phyloP scores from a whole-genome alignment of 2,329 filamentous ascomycete genomes.

The Phoma sp. region DNA sequence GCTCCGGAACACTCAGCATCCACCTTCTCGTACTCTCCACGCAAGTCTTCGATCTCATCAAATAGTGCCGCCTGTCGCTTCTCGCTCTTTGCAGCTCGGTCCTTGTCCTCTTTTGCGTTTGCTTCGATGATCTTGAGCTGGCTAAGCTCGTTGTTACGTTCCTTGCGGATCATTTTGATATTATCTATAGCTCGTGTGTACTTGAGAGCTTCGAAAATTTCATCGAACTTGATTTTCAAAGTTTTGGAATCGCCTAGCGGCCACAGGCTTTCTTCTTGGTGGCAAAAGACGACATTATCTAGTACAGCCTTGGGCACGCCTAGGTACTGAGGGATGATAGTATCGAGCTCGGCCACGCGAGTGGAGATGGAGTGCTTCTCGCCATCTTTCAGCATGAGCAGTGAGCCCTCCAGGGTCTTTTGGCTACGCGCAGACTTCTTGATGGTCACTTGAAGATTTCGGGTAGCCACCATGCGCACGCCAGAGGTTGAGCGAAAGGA shows the following conservation, averaged over 20 bases:
- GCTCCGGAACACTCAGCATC: slow-evolving; percentile 44
- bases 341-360: slow-evolving; percentile 79
- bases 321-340: slow-evolving; percentile 81
- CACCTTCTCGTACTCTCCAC: slow-evolving; percentile 33
- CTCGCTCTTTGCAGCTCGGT: slow-evolving; percentile 71
- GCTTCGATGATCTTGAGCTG: slow-evolving; percentile 76
- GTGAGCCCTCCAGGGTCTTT: slow-evolving; percentile 83
- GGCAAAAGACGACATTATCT: slow-evolving; percentile 96
- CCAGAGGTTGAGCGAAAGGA: slow-evolving; percentile 81
- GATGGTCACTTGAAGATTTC: slow-evolving; percentile 83
- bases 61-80: slow-evolving; percentile 64
- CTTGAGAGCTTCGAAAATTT: slow-evolving; percentile 96
- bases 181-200: slow-evolving; percentile 98
- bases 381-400: slow-evolving; percentile 78
- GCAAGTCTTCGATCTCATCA: slow-evolving; percentile 65
- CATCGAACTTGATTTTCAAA: slow-evolving; percentile 93
- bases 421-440: slow-evolving; percentile 78
- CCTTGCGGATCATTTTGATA: slow-evolving; percentile 84
- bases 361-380: slow-evolving; percentile 81
- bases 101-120: slow-evolving; percentile 82
- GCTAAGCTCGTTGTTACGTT: slow-evolving; percentile 75
- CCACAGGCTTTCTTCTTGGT: slow-evolving; percentile 98
- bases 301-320: slow-evolving; percentile 90
- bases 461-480: slow-evolving; percentile 79
- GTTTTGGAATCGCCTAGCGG: slow-evolving; percentile 86